Percentiles rank a stretch among this genome's conserved stretches.
These are phyloP conservation scores for Corinectria fuckeliana DNA, from an alignment of 2,329 filamentous ascomycete species.

Conservation along the genomic window DNA sequence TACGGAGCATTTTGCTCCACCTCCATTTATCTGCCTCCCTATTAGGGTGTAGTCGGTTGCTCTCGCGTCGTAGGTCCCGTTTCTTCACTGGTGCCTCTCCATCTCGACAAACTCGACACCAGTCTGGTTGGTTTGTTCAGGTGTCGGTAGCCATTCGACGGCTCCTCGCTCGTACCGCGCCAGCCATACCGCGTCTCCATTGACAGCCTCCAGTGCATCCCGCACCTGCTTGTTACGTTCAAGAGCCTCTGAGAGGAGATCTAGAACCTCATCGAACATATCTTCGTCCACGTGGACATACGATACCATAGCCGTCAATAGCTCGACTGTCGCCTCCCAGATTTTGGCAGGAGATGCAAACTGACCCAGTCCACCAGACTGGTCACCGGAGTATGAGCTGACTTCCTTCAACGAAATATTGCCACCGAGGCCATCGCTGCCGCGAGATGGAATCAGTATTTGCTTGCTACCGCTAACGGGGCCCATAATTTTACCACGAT, in stretches of 20 bases:
- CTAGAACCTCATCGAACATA: conserved; percentile 74
- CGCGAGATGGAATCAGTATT: conserved; percentile 44
- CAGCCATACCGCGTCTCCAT: conserved; percentile 81
- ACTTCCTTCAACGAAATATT: conserved; percentile 18
- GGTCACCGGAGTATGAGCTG: conserved; percentile 29
- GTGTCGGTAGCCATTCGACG: conserved; percentile 45
- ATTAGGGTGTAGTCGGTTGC: conserved; percentile 9
- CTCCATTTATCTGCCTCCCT: conserved; percentile 18
- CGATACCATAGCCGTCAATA: conserved; percentile 67
- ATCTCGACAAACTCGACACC: conserved; percentile 49
- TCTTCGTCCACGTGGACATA: conserved; percentile 71
- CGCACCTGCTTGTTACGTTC: conserved; percentile 55
- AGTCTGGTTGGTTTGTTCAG: conserved; percentile 52
- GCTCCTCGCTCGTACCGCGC: conserved; percentile 57
- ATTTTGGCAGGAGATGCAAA: conserved; percentile 68
- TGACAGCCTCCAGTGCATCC: conserved; percentile 66
- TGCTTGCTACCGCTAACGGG: conserved; percentile 27
- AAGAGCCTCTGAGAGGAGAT: conserved; percentile 62
- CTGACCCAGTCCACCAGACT: conserved; percentile 52
- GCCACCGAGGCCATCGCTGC: conserved; percentile 30
- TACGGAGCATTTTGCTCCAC: conserved; percentile 1
- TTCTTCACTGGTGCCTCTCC: conserved; percentile 22
- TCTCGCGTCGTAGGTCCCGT: conserved; percentile 6
- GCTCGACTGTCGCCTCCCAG: conserved; percentile 66
- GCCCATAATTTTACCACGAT: conserved; percentile 27